Conservation (phyloP, 2,329 filamentous ascomycete species). For the Alternaria gansuensis region DNA sequence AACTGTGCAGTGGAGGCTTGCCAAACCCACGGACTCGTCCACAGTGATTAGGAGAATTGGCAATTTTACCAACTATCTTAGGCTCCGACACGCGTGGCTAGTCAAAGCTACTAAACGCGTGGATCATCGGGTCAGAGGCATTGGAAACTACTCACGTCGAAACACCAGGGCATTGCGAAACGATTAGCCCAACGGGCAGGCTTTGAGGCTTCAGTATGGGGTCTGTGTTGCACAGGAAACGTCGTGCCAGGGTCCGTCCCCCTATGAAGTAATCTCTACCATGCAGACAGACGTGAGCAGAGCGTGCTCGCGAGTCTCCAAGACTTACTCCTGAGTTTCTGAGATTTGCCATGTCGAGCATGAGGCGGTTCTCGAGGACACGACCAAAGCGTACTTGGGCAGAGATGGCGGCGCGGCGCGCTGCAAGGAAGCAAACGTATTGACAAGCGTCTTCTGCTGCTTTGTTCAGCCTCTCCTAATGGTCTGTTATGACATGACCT, state of each 20-base stretch:
- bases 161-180: slow-evolving; percentile 29
- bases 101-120: slow-evolving; percentile 22
- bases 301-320: slow-evolving; percentile 20
- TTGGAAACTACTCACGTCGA: slow-evolving; percentile 18
- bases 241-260: slow-evolving; percentile 33
- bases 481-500: slow-evolving; percentile 40
- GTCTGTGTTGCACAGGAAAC: slow-evolving; percentile 39
- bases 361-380: slow-evolving; percentile 9
- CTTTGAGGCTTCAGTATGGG: slow-evolving; percentile 35
- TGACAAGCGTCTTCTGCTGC: slow-evolving; percentile 23
- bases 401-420: slow-evolving; percentile 19
- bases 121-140: slow-evolving; percentile 19
- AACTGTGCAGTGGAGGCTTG: slow-evolving; percentile 31
- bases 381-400: slow-evolving; percentile 5
- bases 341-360: slow-evolving; percentile 6
- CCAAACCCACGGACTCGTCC: slow-evolving; percentile 22
- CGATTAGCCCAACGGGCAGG: slow-evolving; percentile 25
- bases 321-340: slow-evolving; percentile 6
- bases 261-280: slow-evolving; percentile 40
- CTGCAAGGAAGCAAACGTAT: slow-evolving; percentile 23
- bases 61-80: slow-evolving; percentile 34
- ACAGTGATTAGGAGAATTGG: slow-evolving; percentile 28
- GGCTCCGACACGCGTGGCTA: slow-evolving; percentile 23
- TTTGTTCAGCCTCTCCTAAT: slow-evolving; percentile 32
- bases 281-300: slow-evolving; percentile 38